phyloP scores from a whole-genome alignment of 1,284 basidiomycete genomes.

The Trichosporon faecale region DNA sequence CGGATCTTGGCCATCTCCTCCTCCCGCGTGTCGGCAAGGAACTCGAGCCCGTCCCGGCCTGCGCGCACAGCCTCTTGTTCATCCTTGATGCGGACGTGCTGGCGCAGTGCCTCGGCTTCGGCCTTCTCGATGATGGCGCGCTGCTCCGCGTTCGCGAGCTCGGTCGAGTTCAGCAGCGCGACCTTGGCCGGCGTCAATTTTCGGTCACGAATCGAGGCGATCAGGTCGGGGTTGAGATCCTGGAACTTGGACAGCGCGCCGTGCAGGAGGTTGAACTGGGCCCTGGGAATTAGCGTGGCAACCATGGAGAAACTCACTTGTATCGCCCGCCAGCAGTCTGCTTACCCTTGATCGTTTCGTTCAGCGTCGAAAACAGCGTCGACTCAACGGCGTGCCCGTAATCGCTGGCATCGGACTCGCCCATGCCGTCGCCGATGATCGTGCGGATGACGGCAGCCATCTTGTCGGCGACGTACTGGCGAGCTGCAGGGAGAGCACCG shows the following conservation, averaged over 20 bases:
- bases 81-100: constrained; percentile 38
- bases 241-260: constrained; percentile 32
- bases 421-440: constrained; percentile 30
- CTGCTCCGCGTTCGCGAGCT: constrained; percentile 42
- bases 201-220: constrained; percentile 25
- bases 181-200: constrained; percentile 31
- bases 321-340: constrained; percentile 39
- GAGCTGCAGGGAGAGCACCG: constrained; percentile 32
- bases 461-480: constrained; percentile 40
- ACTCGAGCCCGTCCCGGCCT: constrained; percentile 46
- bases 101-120: constrained; percentile 35
- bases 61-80: constrained; percentile 29
- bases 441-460: constrained; percentile 27
- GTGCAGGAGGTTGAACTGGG: constrained; percentile 43
- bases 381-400: constrained; percentile 37
- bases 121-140: constrained; percentile 37
- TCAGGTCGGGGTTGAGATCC: constrained; percentile 32
- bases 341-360: constrained; percentile 40
- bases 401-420: constrained; percentile 25
- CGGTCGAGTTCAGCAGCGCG: constrained; percentile 36
- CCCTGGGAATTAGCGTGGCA: constrained; percentile 27
- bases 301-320: constrained; percentile 35
- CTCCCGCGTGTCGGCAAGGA: constrained; percentile 27
- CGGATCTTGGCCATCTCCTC: constrained; percentile 18
- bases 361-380: constrained; percentile 36